A percentile compares a stretch with the other conserved stretches of the same genome.
Conservation (phyloP, 169 alveolate species). For the Eimeria necatrix region DNA sequence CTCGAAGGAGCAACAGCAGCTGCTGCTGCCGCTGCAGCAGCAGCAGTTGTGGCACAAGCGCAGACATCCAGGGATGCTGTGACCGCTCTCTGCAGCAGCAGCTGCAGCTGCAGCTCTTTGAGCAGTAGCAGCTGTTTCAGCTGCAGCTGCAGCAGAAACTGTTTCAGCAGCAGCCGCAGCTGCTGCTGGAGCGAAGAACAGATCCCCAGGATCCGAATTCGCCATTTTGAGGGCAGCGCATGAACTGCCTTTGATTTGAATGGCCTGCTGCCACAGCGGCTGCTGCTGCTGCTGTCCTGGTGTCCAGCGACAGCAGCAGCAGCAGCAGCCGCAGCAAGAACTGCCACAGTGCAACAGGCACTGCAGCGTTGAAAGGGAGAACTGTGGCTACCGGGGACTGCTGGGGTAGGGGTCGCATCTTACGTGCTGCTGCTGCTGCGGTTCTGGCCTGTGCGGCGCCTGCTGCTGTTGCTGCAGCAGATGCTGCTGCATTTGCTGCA, state of each 20-base stretch:
- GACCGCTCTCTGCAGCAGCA: background rate
- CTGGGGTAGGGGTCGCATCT: background rate
- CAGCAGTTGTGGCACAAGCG: too few relatives aligned
- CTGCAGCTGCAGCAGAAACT: background rate
- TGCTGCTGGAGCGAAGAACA: too few relatives aligned
- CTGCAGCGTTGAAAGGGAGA: background rate
- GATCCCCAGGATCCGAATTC: too few relatives aligned
- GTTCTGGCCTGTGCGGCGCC: background rate
- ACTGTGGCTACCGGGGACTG: background rate
- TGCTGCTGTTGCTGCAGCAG: constrained; percentile 1
- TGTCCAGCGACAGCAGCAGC: background rate
- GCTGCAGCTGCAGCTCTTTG: too few relatives aligned
- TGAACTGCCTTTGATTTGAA: background rate
- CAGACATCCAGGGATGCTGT: too few relatives aligned
- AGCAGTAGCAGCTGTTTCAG: background rate
- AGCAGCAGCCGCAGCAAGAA: background rate
- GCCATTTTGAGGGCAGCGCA: too few relatives aligned
- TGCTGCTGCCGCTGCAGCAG: too few relatives aligned
- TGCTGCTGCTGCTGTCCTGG: constrained; percentile 8
- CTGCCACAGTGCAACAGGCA: background rate
- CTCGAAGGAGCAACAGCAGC: too few relatives aligned
- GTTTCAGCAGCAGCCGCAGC: too few relatives aligned
- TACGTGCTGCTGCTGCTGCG: too few relatives aligned
- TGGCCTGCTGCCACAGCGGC: background rate
- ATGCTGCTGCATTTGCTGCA: too few relatives aligned